These are phyloP conservation scores for Wallacemonas collosoma DNA, from an alignment of 208 protist species.

Conservation along the genomic window DNA sequence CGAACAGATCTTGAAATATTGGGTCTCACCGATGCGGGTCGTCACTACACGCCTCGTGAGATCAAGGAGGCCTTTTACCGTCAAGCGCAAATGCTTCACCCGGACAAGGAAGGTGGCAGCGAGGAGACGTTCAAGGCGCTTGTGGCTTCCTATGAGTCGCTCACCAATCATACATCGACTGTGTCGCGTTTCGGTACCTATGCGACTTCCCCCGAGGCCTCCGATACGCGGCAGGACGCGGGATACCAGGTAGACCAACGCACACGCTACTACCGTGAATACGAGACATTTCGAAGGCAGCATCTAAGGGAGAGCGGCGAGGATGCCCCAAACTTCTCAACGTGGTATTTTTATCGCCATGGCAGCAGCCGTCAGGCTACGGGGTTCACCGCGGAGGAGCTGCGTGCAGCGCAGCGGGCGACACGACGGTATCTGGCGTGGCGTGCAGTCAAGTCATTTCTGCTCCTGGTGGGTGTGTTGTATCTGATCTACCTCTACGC, in stretches of 20 bases:
- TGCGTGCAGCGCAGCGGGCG: conserved; percentile 24
- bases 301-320: background rate
- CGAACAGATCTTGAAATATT: conserved; percentile 13
- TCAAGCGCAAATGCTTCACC: conserved; percentile 37
- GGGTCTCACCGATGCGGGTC: conserved; percentile 21
- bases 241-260: background rate
- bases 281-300: background rate
- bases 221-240: background rate
- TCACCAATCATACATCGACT: background rate
- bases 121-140: conserved; percentile 39
- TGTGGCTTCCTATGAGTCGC: conserved; percentile 32
- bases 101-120: conserved; percentile 40
- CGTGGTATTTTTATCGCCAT: conserved; percentile 42
- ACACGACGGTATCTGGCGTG: conserved; percentile 22
- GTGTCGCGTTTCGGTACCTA: too few relatives aligned
- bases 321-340: conserved; percentile 32
- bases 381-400: conserved; percentile 42
- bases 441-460: conserved; percentile 28
- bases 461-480: conserved; percentile 34
- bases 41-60: conserved; percentile 26
- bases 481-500: conserved; percentile 34
- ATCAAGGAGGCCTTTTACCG: conserved; percentile 37
- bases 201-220: too few relatives aligned
- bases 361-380: conserved; percentile 30
- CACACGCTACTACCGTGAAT: background rate